phyloP scores from a whole-genome alignment of 768 basidiomycete genomes.

The Pluteus cervinus region DNA sequence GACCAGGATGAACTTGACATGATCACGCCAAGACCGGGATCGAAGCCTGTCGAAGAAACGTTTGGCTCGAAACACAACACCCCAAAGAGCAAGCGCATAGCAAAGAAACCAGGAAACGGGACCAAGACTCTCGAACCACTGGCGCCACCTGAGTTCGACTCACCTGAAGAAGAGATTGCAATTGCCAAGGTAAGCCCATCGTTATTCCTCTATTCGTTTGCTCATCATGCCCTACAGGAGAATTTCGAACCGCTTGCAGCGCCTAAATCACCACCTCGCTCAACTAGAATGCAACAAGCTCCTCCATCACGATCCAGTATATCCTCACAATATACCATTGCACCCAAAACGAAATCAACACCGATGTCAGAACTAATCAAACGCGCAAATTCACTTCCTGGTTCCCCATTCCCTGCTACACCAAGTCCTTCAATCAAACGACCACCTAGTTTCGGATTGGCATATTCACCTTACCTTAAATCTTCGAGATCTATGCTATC shows the following conservation, averaged over 20 bases:
- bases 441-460: conserved; percentile 17
- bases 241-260: conserved; percentile 1
- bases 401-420: conserved; percentile 46
- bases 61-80: too few relatives aligned
- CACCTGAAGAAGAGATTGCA: too few relatives aligned
- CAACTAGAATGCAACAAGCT: conserved; percentile 4
- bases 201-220: too few relatives aligned
- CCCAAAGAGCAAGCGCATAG: too few relatives aligned
- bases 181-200: too few relatives aligned
- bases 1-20: too few relatives aligned
- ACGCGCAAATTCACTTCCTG: conserved; percentile 61
- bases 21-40: too few relatives aligned
- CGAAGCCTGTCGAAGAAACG: too few relatives aligned
- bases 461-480: conserved; percentile 64
- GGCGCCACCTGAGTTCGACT: too few relatives aligned
- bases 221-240: conserved; percentile 1
- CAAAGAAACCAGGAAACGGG: too few relatives aligned
- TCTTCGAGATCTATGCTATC: conserved; percentile 57
- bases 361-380: conserved; percentile 75
- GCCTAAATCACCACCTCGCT: neutral
- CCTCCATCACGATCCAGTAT: conserved; percentile 8
- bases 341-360: conserved; percentile 42
- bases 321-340: conserved; percentile 36
- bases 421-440: conserved; percentile 11
- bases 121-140: too few relatives aligned